These are phyloP conservation scores for Bacidia rubella DNA, from an alignment of 495 filamentous ascomycete species.

Conservation along the genomic window DNA sequence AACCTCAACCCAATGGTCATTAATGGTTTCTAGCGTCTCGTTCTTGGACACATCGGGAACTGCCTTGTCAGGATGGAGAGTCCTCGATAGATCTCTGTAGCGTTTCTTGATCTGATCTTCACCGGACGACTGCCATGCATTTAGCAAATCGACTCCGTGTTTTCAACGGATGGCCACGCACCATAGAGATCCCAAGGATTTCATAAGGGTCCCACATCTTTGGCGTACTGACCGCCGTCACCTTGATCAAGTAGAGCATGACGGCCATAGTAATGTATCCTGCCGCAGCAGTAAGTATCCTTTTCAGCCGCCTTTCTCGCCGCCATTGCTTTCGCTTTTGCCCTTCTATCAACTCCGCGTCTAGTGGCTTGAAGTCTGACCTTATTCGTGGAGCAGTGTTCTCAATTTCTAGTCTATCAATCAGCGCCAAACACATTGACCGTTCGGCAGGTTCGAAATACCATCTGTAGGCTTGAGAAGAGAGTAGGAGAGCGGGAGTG, in stretches of 20 bases:
- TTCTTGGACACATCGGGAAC: slow-evolving; percentile 71
- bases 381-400: slow-evolving; percentile 54
- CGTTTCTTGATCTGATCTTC: slow-evolving; percentile 84
- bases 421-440: not conserved
- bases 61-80: slow-evolving; percentile 87
- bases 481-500: slow-evolving; percentile 79
- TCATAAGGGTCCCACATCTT: slow-evolving; percentile 96
- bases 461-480: slow-evolving; percentile 66
- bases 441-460: slow-evolving; percentile 18
- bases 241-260: slow-evolving; percentile 83
- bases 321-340: slow-evolving; percentile 81
- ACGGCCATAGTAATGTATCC: slow-evolving; percentile 80
- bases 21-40: slow-evolving; percentile 74
- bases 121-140: slow-evolving; percentile 46
- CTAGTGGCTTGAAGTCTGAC: slow-evolving; percentile 65
- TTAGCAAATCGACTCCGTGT: not conserved
- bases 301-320: slow-evolving; percentile 80
- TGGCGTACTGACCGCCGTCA: slow-evolving; percentile 54
- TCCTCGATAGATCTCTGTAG: slow-evolving; percentile 74
- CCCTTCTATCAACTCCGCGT: slow-evolving; percentile 70
- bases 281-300: slow-evolving; percentile 55
- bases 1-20: slow-evolving; percentile 80
- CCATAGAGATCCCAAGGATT: slow-evolving; percentile 72
- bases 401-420: slow-evolving; percentile 38
- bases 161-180: slow-evolving; percentile 25